phyloP scores from a whole-genome alignment of 2,329 filamentous ascomycete genomes.

The Colletotrichum spaethianum region DNA sequence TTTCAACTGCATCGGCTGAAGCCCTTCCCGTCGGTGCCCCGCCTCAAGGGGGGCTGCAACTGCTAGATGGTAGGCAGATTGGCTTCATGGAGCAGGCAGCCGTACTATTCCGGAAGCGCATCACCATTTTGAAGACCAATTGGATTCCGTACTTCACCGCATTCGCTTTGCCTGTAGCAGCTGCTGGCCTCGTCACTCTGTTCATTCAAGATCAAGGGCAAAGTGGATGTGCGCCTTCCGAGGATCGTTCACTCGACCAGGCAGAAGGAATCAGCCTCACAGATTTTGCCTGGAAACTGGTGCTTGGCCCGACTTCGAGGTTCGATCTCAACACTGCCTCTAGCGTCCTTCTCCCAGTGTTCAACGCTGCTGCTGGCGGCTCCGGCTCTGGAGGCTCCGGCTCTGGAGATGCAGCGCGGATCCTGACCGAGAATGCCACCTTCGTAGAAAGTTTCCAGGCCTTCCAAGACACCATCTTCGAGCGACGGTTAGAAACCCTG shows the following conservation, averaged over 20 bases:
- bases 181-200: slow-evolving; percentile 83
- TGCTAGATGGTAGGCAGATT: slow-evolving; percentile 79
- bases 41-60: slow-evolving; percentile 59
- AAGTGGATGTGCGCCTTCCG: slow-evolving; percentile 66
- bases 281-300: slow-evolving; percentile 51
- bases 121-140: slow-evolving; percentile 83
- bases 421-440: slow-evolving; percentile 31
- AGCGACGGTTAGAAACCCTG: slow-evolving; percentile 76
- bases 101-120: slow-evolving; percentile 84
- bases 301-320: slow-evolving; percentile 58
- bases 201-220: slow-evolving; percentile 74
- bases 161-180: slow-evolving; percentile 82
- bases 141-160: slow-evolving; percentile 83
- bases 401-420: slow-evolving; percentile 34
- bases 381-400: slow-evolving; percentile 42
- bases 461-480: slow-evolving; percentile 76
- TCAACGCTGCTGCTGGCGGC: slow-evolving; percentile 46
- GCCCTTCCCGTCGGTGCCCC: slow-evolving; percentile 3
- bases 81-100: slow-evolving; percentile 78
- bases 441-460: slow-evolving; percentile 74
- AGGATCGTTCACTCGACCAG: slow-evolving; percentile 59
- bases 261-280: slow-evolving; percentile 56
- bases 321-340: slow-evolving; percentile 35
- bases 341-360: slow-evolving; percentile 55
- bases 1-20: slow-evolving; percentile 27